Evolutionary conservation across 2,329 filamentous ascomycete species (phyloP).

Genomic region (Achaetomium macrosporum): DNA sequence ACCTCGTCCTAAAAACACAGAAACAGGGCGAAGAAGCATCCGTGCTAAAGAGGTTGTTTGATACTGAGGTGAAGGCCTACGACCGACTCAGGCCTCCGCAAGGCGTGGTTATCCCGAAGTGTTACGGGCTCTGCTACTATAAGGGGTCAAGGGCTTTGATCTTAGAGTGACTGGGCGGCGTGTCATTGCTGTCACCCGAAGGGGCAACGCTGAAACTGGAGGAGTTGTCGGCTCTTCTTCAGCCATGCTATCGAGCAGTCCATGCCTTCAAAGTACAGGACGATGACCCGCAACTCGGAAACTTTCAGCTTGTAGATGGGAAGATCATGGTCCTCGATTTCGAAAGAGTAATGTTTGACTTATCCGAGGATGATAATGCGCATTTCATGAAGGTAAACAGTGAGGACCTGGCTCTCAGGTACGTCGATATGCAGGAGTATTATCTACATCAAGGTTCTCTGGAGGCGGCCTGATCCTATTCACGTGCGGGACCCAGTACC

Average conservation of each 20-base stretch:
- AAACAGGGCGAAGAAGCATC: slow-evolving; percentile 1
- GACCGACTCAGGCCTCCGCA: slow-evolving; percentile 2
- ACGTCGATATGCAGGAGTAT: slow-evolving; percentile 1
- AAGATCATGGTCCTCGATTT: slow-evolving; percentile 8
- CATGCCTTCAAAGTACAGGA: not conserved
- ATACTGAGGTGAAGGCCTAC: slow-evolving; percentile 5
- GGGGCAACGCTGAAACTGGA: no score
- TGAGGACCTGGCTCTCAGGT: not conserved
- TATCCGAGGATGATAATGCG: not conserved
- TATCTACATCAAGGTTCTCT: slow-evolving; percentile 3
- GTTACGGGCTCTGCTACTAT: not conserved
- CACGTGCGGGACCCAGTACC: no score
- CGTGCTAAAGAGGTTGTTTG: not conserved
- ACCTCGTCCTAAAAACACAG: not conserved
- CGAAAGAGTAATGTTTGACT: slow-evolving; percentile 8
- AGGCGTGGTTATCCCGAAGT: slow-evolving; percentile 3
- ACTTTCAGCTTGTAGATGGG: slow-evolving; percentile 11
- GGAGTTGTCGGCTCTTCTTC: slow-evolving; percentile 8
- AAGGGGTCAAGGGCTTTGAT: slow-evolving; percentile 2
- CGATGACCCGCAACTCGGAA: slow-evolving; percentile 5
- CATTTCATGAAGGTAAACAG: slow-evolving; percentile 5
- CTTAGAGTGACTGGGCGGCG: not conserved
- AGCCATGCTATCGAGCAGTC: slow-evolving; percentile 7
- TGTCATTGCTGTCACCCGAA: slow-evolving; percentile 5
- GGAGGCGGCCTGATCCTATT: slow-evolving; percentile 6